Percentiles rank a stretch among this genome's conserved stretches.
These are phyloP conservation scores for Aspergillus proliferans DNA, from an alignment of 2,329 filamentous ascomycete species.

Conservation along the genomic window DNA sequence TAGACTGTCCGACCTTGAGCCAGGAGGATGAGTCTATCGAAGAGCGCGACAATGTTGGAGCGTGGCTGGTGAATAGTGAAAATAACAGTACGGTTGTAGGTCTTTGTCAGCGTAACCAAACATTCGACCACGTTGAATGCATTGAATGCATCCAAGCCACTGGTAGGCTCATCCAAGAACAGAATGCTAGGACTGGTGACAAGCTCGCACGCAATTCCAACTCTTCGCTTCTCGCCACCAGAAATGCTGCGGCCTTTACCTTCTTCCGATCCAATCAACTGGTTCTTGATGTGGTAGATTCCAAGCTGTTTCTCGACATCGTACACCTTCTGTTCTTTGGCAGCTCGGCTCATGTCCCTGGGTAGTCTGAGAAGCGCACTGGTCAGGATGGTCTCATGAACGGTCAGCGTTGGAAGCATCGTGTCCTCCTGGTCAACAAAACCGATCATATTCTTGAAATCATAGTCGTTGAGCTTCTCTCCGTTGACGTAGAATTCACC, in stretches of 20 bases:
- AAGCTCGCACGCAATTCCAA: slow-evolving; percentile 94
- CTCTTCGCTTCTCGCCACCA: slow-evolving; percentile 90
- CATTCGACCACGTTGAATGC: slow-evolving; percentile 98
- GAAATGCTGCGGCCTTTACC: slow-evolving; percentile 91
- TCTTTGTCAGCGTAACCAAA: slow-evolving; percentile 87
- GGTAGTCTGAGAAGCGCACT: slow-evolving; percentile 90
- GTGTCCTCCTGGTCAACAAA: slow-evolving; percentile 99
- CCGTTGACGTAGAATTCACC: slow-evolving; percentile 93
- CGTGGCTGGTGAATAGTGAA: slow-evolving; percentile 98
- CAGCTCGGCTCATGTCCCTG: slow-evolving; percentile 74
- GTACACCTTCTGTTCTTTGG: slow-evolving; percentile 85
- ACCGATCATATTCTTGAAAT: slow-evolving; percentile 87
- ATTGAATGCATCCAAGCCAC: slow-evolving; percentile 91
- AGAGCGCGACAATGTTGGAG: slow-evolving; percentile 96
- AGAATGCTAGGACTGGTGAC: slow-evolving; percentile 96
- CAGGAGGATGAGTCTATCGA: slow-evolving; percentile 86
- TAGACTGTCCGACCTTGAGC: slow-evolving; percentile 88
- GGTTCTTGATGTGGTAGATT: slow-evolving; percentile 89
- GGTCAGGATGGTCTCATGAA: slow-evolving; percentile 94
- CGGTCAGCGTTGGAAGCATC: slow-evolving; percentile 89
- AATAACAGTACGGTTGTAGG: slow-evolving; percentile 92
- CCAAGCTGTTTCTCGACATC: slow-evolving; percentile 96
- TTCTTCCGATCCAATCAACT: slow-evolving; percentile 92
- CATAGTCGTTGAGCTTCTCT: slow-evolving; percentile 73
- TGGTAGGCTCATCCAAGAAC: slow-evolving; percentile 95